Conservation (phyloP, 2,329 filamentous ascomycete genomes). For the Colletotrichum tamarilloi region DNA sequence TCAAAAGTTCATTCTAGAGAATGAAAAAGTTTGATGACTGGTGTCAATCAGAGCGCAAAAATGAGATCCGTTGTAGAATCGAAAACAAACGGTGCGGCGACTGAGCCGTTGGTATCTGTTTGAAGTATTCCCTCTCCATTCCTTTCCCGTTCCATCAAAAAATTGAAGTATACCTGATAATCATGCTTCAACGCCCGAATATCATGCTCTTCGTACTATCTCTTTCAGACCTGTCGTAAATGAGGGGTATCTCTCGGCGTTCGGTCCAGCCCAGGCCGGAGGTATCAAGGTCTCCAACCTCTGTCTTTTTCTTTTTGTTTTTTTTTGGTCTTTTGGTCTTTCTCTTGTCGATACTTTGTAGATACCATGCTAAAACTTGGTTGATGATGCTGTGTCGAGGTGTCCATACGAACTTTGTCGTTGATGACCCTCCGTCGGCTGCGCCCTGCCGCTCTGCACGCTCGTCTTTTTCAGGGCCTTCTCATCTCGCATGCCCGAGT, state of each 20-base stretch:
- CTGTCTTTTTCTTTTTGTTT: not conserved
- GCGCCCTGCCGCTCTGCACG: slow-evolving; percentile 37
- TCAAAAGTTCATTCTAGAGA: slow-evolving; percentile 10
- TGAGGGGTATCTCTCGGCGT: slow-evolving; percentile 36
- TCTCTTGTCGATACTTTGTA: not conserved
- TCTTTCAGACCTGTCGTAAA: slow-evolving; percentile 33
- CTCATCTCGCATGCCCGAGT: slow-evolving; percentile 41
- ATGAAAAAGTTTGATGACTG: not conserved
- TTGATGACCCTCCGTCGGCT: slow-evolving; percentile 44
- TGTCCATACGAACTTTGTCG: slow-evolving; percentile 50
- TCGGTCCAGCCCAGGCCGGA: slow-evolving; percentile 36
- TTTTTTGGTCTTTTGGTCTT: not conserved
- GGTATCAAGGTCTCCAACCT: slow-evolving; percentile 20
- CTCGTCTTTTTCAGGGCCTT: slow-evolving; percentile 37
- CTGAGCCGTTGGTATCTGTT: slow-evolving; percentile 35
- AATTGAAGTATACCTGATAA: not conserved
- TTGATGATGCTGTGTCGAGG: slow-evolving; percentile 41
- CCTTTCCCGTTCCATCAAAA: not conserved
- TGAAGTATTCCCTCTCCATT: slow-evolving; percentile 9
- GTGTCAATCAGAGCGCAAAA: slow-evolving; percentile 20
- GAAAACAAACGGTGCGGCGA: slow-evolving; percentile 30
- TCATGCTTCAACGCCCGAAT: slow-evolving; percentile 22
- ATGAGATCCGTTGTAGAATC: slow-evolving; percentile 29
- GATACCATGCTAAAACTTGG: slow-evolving; percentile 26
- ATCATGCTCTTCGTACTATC: slow-evolving; percentile 24